These are phyloP conservation scores for Triticum urartu DNA, from an alignment of 176 grass and related monocot species.

Conservation along the genomic window DNA sequence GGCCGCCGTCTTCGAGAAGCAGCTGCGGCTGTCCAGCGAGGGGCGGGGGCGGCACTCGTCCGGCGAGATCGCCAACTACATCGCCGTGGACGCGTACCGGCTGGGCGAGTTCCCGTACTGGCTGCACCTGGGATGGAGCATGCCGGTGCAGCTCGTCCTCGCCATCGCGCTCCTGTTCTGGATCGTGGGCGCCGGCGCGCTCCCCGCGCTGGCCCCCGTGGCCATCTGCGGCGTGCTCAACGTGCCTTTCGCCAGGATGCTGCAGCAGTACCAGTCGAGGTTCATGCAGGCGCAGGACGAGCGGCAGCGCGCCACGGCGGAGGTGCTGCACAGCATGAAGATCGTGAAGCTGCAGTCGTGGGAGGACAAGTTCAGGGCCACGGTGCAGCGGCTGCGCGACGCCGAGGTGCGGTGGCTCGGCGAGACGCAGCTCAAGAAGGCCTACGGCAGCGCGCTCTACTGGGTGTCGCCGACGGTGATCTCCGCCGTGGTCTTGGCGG, in stretches of 20 bases:
- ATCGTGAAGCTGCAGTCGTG: constrained; percentile 85
- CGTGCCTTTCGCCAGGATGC: constrained; percentile 59
- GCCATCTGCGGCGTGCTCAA: constrained; percentile 57
- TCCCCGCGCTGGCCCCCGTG: constrained; percentile 54
- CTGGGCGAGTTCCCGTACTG: constrained; percentile 88
- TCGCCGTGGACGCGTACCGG: constrained; percentile 76
- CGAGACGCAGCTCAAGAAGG: constrained; percentile 67
- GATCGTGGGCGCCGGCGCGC: constrained; percentile 48
- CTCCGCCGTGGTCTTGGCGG: constrained; percentile 58
- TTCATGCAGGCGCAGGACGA: constrained; percentile 89
- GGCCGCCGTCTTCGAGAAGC: constrained; percentile 74
- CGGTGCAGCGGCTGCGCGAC: constrained; percentile 49
- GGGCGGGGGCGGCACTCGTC: constrained; percentile 50
- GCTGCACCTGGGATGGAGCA: constrained; percentile 77
- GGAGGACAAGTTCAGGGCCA: constrained; percentile 52
- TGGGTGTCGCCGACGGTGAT: constrained; percentile 81
- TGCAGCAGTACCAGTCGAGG: constrained; percentile 65
- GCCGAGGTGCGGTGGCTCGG: constrained; percentile 70
- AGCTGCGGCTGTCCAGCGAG: constrained; percentile 61
- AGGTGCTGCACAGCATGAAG: constrained; percentile 74
- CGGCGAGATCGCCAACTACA: constrained; percentile 80
- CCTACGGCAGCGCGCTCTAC: constrained; percentile 70
- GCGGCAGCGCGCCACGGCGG: constrained; percentile 77
- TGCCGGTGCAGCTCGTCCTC: constrained; percentile 65
- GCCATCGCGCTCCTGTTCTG: constrained; percentile 67